These are phyloP conservation scores for Nothophoma quercina DNA, from an alignment of 2,329 filamentous ascomycete genomes.

Conservation along the genomic window DNA sequence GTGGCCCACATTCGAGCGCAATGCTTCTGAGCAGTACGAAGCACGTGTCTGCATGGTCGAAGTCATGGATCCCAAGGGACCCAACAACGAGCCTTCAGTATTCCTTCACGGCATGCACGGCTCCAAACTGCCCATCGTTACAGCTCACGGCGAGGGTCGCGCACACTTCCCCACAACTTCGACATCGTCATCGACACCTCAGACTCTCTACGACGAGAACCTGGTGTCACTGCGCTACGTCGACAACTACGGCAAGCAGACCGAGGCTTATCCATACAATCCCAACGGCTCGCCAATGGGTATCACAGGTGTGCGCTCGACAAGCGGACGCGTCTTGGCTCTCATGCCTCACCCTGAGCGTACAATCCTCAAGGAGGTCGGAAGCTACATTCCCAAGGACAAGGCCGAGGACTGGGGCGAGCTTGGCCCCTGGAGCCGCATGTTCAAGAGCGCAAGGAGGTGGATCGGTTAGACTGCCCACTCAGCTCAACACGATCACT, in stretches of 20 bases:
- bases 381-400: conserved; percentile 75
- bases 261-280: conserved; percentile 87
- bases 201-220: conserved; percentile 67
- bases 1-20: conserved; percentile 89
- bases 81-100: conserved; percentile 64
- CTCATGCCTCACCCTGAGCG: conserved; percentile 95
- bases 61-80: conserved; percentile 66
- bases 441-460: conserved; percentile 86
- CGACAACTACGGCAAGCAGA: conserved; percentile 78
- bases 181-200: conserved; percentile 53
- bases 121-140: conserved; percentile 81
- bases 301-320: conserved; percentile 79
- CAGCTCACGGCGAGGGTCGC: conserved; percentile 90
- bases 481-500: not conserved
- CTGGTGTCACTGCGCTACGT: conserved; percentile 83
- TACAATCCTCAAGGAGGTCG: conserved; percentile 81
- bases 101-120: conserved; percentile 91
- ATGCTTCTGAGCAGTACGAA: conserved; percentile 88
- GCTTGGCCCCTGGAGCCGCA: conserved; percentile 81
- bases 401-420: conserved; percentile 74
- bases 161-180: conserved; percentile 60
- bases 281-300: conserved; percentile 84
- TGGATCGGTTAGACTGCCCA: conserved; percentile 72
- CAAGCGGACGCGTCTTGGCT: conserved; percentile 80
- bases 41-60: conserved; percentile 86